A percentile compares a stretch with the other conserved stretches of the same genome.
These are phyloP conservation scores for Thalassiosira hispida DNA, from an alignment of 352 stramenopile genomes.

Conservation along the genomic window DNA sequence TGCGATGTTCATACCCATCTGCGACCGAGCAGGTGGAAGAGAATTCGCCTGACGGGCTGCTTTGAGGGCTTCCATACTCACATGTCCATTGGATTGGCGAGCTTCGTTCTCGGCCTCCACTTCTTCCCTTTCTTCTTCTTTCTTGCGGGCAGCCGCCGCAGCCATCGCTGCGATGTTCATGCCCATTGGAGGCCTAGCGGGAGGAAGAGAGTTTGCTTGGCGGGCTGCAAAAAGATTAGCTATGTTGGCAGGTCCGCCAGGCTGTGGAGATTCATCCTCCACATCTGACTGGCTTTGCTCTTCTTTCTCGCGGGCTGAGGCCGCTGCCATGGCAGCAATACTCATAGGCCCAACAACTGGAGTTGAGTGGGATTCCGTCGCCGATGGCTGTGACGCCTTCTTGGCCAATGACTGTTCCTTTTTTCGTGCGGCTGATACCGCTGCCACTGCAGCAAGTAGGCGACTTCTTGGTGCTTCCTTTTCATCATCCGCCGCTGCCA, in stretches of 20 bases:
- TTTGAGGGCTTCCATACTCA: not conserved
- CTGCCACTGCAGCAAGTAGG: conserved; percentile 2
- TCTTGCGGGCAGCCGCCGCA: conserved; percentile 6
- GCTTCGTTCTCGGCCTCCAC: not conserved
- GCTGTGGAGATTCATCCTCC: not conserved
- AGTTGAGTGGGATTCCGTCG: not conserved
- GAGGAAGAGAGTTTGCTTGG: too few species aligned
- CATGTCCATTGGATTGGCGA: not conserved
- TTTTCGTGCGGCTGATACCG: not conserved
- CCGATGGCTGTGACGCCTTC: conserved; percentile 1
- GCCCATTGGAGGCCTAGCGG: too few species aligned
- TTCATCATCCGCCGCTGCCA: conserved; percentile 11
- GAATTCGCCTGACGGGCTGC: too few species aligned
- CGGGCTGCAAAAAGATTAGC: too few species aligned
- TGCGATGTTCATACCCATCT: conserved; percentile 1
- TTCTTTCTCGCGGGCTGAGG: not conserved
- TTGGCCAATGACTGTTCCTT: not conserved
- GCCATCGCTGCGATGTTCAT: conserved; percentile 16
- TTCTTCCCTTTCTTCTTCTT: conserved; percentile 3
- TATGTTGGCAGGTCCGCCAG: not conserved
- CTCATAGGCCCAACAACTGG: conserved; percentile 4
- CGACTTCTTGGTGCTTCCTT: not conserved
- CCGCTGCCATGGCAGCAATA: not conserved
- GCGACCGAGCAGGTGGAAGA: too few species aligned
- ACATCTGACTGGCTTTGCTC: conserved; percentile 4